phyloP scores from a whole-genome alignment of 352 stramenopile species.

The Phytophthora ramorum region DNA sequence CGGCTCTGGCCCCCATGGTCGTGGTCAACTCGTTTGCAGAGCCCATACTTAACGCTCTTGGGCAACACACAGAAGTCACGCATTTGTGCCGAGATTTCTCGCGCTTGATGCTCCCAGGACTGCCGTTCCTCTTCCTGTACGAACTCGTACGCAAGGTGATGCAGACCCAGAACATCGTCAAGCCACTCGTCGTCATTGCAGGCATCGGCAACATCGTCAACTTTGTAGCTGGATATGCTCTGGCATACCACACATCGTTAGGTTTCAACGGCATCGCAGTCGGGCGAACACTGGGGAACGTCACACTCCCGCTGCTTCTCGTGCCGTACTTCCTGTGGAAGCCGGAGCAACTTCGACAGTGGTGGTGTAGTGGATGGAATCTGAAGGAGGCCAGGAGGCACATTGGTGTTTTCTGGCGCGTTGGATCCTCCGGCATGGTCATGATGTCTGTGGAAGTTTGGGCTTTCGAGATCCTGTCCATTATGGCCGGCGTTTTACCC shows the following conservation, averaged over 20 bases:
- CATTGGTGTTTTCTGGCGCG: conserved; percentile 41
- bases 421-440: conserved; percentile 58
- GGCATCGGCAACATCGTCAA: conserved; percentile 70
- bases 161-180: conserved; percentile 74
- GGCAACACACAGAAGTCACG: conserved; percentile 53
- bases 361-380: conserved; percentile 49
- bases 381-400: conserved; percentile 32
- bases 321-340: conserved; percentile 55
- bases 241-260: conserved; percentile 71
- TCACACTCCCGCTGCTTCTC: conserved; percentile 48
- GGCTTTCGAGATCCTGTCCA: conserved; percentile 62
- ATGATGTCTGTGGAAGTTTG: conserved; percentile 70
- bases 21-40: conserved; percentile 61
- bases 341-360: conserved; percentile 34
- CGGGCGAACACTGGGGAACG: conserved; percentile 51
- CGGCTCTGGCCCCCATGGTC: conserved; percentile 52
- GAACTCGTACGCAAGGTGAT: conserved; percentile 80
- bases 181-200: conserved; percentile 70
- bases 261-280: conserved; percentile 80
- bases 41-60: conserved; percentile 44
- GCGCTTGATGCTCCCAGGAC: conserved; percentile 57
- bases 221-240: conserved; percentile 54
- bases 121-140: conserved; percentile 79
- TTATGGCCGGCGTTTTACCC: conserved; percentile 51
- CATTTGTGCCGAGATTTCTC: conserved; percentile 60